Base-by-base conservation (phyloP, 352 stramenopile species). In the Phytophthora cactorum region DNA sequence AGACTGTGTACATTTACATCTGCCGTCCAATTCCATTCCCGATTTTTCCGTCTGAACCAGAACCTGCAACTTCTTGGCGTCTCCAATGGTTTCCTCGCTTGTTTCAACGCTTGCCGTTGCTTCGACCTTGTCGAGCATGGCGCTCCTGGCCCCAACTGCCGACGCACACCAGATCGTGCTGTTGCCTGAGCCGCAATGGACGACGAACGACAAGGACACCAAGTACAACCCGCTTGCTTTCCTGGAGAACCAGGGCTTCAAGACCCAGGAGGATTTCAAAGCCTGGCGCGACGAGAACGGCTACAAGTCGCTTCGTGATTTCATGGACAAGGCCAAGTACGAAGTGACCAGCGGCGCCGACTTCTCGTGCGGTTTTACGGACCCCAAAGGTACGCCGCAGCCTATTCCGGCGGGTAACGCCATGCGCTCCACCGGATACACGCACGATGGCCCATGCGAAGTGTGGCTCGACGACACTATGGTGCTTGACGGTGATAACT, bases 181-280 rank as follows among this genome's bases (percentile, higher is more conserved):
- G 12, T 57, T 78, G 1, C 76, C 76, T 11, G 52, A 68, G 15
- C 67, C 70, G 9, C 67, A 62, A 49, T 82, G 59, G 52, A 82
- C 65, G 11, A 69, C 72, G 4, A 49, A 66, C 0, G 66, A 74
- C 12, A 66, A 63, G 31, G 70, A 74, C 14, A 73, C 66, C 47
- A 71, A 78, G 67, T 79, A 77, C 64, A 76, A 81, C 36, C 77
- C 77, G 4, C 52, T 83, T 6, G 77, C 72, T 3, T 84, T 84
- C 63, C 73, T 86, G 3, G 79, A 84, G 49, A 73, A 76, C 50
- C 63, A 85, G 22, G 70, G 70, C 17, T 77, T 70, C 46, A 76
- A 70, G 31, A 78, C 74, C n/a, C 71, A 70, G 22, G 59, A 64
- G 1, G 76, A 88, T 52, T 80, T 84, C 32, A 68, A 67, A 9